Conservation (phyloP, 306 rosid species). For the Dicorynia guianensis region DNA sequence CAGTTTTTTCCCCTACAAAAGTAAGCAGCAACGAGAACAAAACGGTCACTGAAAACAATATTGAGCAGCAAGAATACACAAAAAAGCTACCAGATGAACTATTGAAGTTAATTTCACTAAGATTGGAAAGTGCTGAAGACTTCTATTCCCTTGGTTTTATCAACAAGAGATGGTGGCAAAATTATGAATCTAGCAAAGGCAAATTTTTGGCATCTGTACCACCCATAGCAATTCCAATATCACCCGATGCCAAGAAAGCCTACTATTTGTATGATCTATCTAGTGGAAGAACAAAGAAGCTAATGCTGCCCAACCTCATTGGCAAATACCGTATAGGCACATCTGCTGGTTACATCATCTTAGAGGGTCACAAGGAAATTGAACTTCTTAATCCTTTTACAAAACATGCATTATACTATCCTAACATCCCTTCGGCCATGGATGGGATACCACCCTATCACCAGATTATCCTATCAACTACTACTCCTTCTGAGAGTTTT, state of each 20-base stretch:
- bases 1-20: too few species aligned
- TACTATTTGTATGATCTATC: slow-evolving; percentile 4
- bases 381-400: slow-evolving; percentile 1
- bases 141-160: too few species aligned
- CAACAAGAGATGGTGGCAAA: too few species aligned
- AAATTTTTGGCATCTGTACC: background rate
- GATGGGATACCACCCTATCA: background rate
- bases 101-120: too few species aligned
- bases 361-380: background rate
- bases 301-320: background rate
- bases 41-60: too few species aligned
- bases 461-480: background rate
- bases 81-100: too few species aligned
- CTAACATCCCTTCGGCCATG: too few species aligned
- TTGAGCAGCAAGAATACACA: too few species aligned
- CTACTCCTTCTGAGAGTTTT: background rate
- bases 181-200: background rate
- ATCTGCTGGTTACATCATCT: background rate
- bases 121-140: too few species aligned
- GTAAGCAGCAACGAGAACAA: too few species aligned
- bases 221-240: slow-evolving; percentile 10
- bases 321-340: background rate
- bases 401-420: background rate
- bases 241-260: background rate
- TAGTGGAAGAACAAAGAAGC: background rate